Conservation (phyloP, 2,329 filamentous ascomycete species). For the Trichoderma sp. region DNA sequence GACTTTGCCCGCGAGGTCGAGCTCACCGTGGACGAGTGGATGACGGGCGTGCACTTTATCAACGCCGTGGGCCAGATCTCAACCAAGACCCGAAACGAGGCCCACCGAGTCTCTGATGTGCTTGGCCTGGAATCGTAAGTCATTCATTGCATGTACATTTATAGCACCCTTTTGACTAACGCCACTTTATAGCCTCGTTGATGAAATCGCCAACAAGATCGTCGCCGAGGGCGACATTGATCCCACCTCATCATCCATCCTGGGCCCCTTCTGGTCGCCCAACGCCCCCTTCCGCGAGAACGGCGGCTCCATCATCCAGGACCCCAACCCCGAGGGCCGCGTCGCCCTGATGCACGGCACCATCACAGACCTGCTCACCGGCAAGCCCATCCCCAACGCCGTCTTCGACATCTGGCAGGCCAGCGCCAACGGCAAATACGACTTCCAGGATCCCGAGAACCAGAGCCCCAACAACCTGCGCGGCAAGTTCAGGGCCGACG, state of each 20-base stretch:
- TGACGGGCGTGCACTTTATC: conserved; percentile 73
- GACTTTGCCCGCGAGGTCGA: conserved; percentile 79
- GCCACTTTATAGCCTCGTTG: conserved; percentile 48
- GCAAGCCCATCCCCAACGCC: conserved; percentile 67
- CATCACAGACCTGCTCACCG: conserved; percentile 66
- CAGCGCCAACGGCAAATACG: conserved; percentile 74
- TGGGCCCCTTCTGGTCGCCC: conserved; percentile 79
- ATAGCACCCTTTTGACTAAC: background rate
- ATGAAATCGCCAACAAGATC: conserved; percentile 68
- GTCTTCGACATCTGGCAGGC: conserved; percentile 82
- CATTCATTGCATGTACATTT: background rate
- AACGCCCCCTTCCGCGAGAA: conserved; percentile 72
- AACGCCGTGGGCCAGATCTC: conserved; percentile 74
- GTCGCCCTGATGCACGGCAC: conserved; percentile 70
- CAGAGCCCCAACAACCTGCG: conserved; percentile 75
- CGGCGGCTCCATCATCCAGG: conserved; percentile 68
- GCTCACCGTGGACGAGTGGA: conserved; percentile 77
- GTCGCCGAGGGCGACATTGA: conserved; percentile 63
- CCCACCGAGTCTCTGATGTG: conserved; percentile 72
- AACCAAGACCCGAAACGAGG: conserved; percentile 71
- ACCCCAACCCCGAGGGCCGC: conserved; percentile 61
- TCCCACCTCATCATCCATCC: conserved; percentile 75
- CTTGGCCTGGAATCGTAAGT: conserved; percentile 73
- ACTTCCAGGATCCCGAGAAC: conserved; percentile 73
- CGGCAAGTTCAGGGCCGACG: conserved; percentile 73